Evolutionary conservation across 768 basidiomycete species (phyloP).

Genomic region (Suillus placidus): DNA sequence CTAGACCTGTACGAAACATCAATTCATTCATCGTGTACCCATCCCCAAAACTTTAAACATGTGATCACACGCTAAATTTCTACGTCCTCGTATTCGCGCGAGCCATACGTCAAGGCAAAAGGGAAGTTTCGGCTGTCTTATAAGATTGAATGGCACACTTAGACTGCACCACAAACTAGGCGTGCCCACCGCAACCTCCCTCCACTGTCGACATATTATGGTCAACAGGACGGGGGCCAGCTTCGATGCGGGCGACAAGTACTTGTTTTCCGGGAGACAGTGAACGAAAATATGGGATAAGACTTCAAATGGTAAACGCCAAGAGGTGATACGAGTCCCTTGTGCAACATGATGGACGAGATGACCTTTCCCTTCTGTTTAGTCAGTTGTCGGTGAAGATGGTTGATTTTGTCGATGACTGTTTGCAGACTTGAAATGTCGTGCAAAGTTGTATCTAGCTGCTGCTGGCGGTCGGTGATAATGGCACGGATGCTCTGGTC

Average conservation of each 20-base stretch:
- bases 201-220: conserved; percentile 47
- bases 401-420: conserved; percentile 16
- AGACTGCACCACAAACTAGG: conserved; percentile 47
- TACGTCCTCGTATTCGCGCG: conserved; percentile 17
- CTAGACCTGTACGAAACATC: too few relatives aligned
- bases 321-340: conserved; percentile 32
- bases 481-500: background rate
- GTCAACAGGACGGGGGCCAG: conserved; percentile 42
- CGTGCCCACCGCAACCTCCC: conserved; percentile 37
- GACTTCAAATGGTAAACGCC: conserved; percentile 47
- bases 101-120: background rate
- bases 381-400: conserved; percentile 17
- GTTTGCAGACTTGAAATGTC: background rate
- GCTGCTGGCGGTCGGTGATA: background rate
- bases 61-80: too few relatives aligned
- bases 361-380: conserved; percentile 14
- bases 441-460: background rate
- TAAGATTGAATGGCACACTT: too few relatives aligned
- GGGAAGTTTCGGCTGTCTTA: background rate
- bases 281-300: conserved; percentile 49
- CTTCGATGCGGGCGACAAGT: background rate
- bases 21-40: too few relatives aligned
- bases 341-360: conserved; percentile 13
- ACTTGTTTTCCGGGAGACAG: conserved; percentile 36
- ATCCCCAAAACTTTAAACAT: too few relatives aligned